Percentiles rank a stretch among this genome's conserved stretches.
Conservation (phyloP, 441 rosid genomes). For the Pelargonium citronellum region DNA sequence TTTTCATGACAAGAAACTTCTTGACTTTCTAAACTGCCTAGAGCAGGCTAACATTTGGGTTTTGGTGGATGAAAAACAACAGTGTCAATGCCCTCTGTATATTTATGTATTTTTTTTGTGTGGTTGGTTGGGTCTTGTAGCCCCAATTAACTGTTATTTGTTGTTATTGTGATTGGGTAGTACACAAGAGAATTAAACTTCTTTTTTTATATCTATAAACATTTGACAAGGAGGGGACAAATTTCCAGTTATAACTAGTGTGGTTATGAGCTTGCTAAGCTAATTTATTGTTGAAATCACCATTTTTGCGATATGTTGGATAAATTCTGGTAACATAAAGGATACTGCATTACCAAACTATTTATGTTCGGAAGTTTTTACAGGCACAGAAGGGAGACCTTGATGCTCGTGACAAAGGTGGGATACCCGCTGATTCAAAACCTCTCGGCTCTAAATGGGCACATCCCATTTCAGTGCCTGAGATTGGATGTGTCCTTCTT, state of each 20-base stretch:
- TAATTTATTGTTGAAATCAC: not conserved
- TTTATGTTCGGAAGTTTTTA: conserved; percentile 13
- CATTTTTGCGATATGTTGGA: not conserved
- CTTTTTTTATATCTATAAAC: not conserved
- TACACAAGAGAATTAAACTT: not conserved
- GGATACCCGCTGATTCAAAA: conserved; percentile 39
- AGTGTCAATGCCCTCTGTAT: not conserved
- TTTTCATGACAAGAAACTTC: not conserved
- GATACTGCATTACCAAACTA: not conserved
- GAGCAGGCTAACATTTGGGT: not conserved
- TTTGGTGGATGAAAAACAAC: not conserved
- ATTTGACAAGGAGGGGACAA: too few species aligned
- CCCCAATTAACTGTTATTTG: not conserved
- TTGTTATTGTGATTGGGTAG: not conserved
- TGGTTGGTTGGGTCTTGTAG: not conserved
- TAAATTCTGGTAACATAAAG: not conserved
- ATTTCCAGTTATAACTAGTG: too few species aligned
- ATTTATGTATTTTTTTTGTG: not conserved
- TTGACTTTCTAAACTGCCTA: not conserved
- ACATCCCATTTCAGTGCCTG: conserved; percentile 81
- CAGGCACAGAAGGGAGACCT: conserved; percentile 60
- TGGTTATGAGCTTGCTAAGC: not conserved
- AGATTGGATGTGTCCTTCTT: conserved; percentile 88
- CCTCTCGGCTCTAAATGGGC: conserved; percentile 72
- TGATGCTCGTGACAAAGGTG: conserved; percentile 41